Percentiles rank a stretch among this genome's conserved stretches.
These are phyloP conservation scores for Boechera divaricarpa DNA, from an alignment of 345 rosid species.

Conservation along the genomic window DNA sequence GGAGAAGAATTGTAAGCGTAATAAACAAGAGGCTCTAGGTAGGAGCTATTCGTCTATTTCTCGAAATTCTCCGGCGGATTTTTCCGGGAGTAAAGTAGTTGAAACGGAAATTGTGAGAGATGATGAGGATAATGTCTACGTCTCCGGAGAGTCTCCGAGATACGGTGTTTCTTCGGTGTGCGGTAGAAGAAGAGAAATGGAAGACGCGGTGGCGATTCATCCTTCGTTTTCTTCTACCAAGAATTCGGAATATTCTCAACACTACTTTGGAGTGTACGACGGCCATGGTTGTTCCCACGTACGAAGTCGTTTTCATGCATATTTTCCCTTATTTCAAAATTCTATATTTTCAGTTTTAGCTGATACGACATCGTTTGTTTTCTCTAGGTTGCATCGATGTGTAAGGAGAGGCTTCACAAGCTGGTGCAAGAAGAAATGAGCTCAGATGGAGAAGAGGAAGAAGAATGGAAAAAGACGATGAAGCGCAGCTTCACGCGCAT, in stretches of 20 bases:
- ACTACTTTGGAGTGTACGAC: slow-evolving; percentile 74
- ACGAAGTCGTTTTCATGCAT: slow-evolving; percentile 5
- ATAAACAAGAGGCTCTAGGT: slow-evolving; percentile 36
- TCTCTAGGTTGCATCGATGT: slow-evolving; percentile 60
- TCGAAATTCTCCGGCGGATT: neutral
- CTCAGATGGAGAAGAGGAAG: slow-evolving; percentile 25
- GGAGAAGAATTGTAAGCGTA: slow-evolving; percentile 49
- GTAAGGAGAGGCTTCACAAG: slow-evolving; percentile 67
- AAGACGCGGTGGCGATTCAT: slow-evolving; percentile 69
- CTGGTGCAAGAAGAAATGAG: slow-evolving; percentile 53
- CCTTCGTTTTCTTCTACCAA: slow-evolving; percentile 50
- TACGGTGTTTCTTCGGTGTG: slow-evolving; percentile 77
- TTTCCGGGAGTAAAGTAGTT: neutral
- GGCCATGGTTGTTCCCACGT: slow-evolving; percentile 86
- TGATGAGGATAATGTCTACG: neutral
- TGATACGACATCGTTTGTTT: slow-evolving; percentile 2
- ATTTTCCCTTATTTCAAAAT: too few relatives aligned
- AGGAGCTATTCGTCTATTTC: neutral
- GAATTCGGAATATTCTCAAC: slow-evolving; percentile 23
- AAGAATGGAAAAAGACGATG: slow-evolving; percentile 56
- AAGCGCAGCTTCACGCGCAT: slow-evolving; percentile 66
- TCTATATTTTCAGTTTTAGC: neutral
- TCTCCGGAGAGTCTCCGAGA: slow-evolving; percentile 20
- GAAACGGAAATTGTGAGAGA: neutral
- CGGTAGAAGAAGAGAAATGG: slow-evolving; percentile 87